Evolutionary conservation across 495 filamentous ascomycete species (phyloP), one percentile per base, ranked within the genome.

Genomic region (Tuber indicum): DNA sequence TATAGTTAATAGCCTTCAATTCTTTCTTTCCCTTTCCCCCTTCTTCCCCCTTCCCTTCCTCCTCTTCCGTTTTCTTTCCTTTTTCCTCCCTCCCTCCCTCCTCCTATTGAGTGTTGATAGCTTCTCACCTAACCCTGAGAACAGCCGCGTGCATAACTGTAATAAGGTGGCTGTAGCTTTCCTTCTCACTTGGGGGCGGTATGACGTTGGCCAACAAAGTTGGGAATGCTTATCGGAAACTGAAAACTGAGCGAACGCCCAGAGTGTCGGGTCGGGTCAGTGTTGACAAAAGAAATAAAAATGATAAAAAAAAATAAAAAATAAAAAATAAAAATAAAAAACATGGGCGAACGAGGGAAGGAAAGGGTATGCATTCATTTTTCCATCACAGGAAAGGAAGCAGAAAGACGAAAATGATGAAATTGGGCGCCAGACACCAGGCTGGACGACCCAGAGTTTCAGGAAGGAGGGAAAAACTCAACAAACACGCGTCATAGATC

Each of bases 171-270:
- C 23, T n/a, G 49, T n/a, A 8, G 49, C 58, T 26, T 32, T 66
- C 58, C 58, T 66, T 66, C n/a, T 32, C 49, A 58, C 23, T 6
- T 32, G 58, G 26, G 58, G 16, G 58, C 58, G 58, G 58, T 32
- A 66, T 66, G 58, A 66, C 58, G 58, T 66, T 66, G 58, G 58
- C 58, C 58, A 66, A 66, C 58, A 66, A 66, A 66, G n/a, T 66
- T 66, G n/a, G 58, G 58, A 66, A 32, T 66, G 10, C 58, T 66
- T 66, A 66, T 66, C 58, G 58, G 58, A 66, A 66, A 66, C 58
- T 17, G 58, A 32, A 5, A 32, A 32, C 8, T 7, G 52, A 58
- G 58, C 58, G 58, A 66, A 66, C 58, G 58, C 9, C 58, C 58
- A 66, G n/a, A 66, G 58, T 17, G 12, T 32, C 58, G 58, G 58